Evolutionary conservation across 1,139 yeast genomes (phyloP).

Genomic region (Blastobotrys indianensis): DNA sequence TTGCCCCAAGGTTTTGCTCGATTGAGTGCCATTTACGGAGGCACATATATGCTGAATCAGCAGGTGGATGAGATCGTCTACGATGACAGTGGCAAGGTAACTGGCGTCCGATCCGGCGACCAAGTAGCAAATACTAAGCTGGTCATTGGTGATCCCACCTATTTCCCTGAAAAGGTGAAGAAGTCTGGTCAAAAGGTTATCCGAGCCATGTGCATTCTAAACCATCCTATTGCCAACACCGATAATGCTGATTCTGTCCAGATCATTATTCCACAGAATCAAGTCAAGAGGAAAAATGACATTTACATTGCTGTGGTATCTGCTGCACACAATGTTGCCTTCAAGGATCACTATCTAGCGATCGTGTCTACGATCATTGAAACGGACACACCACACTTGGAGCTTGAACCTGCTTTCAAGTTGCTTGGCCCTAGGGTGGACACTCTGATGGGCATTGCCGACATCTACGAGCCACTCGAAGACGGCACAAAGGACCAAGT

Average conservation of each 20-base stretch:
- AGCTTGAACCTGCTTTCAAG: conserved; percentile 91
- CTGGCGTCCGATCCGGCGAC: conserved; percentile 85
- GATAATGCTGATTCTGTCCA: conserved; percentile 84
- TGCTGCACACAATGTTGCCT: conserved; percentile 83
- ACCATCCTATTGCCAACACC: conserved; percentile 85
- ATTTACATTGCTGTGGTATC: conserved; percentile 91
- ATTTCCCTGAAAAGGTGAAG: conserved; percentile 85
- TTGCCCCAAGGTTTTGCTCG: conserved; percentile 98
- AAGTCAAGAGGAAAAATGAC: conserved; percentile 87
- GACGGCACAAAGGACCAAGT: conserved; percentile 80
- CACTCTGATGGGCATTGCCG: conserved; percentile 94
- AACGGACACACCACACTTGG: conserved; percentile 88
- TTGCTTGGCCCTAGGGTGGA: conserved; percentile 72
- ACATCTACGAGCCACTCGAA: conserved; percentile 76
- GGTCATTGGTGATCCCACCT: conserved; percentile 97
- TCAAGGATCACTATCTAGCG: conserved; percentile 86
- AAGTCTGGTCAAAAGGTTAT: conserved; percentile 84
- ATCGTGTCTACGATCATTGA: conserved; percentile 93
- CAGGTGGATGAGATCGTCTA: conserved; percentile 87
- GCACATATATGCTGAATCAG: conserved; percentile 96
- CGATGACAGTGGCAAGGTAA: conserved; percentile 64
- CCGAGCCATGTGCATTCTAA: conserved; percentile 89
- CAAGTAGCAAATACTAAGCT: conserved; percentile 90
- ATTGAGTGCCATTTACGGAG: conserved; percentile 94
- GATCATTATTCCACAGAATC: conserved; percentile 94